Percentiles rank a stretch among this genome's conserved stretches.
Evolutionary conservation across 139 green algal genomes (phyloP).

Genomic region (Gonium pectorale): DNA sequence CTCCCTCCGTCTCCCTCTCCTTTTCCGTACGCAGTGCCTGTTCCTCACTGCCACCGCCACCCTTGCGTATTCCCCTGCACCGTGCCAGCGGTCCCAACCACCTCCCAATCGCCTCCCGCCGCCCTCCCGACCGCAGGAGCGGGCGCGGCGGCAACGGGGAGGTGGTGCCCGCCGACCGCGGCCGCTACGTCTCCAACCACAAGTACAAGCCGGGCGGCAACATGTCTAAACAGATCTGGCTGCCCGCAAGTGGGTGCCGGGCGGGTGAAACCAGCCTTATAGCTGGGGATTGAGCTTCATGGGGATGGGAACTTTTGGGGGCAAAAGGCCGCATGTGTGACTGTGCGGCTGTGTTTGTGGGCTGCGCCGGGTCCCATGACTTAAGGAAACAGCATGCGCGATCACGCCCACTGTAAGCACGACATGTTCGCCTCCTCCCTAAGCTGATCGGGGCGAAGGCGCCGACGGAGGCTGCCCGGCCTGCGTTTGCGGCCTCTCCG

Average conservation of each 20-base stretch:
- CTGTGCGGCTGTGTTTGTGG: no score
- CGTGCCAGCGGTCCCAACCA: background rate
- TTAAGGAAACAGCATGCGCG: no score
- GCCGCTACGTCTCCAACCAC: conserved; percentile 80
- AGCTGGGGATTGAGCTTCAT: no score
- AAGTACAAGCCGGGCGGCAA: conserved; percentile 82
- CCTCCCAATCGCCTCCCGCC: background rate
- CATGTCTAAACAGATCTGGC: conserved; percentile 79
- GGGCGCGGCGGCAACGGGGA: conserved; percentile 80
- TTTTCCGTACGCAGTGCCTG: background rate
- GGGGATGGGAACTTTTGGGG: no score
- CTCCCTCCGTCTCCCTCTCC: background rate
- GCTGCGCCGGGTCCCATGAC: no score
- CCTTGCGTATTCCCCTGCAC: background rate
- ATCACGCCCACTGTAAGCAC: no score
- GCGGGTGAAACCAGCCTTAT: no score
- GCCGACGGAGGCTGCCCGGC: no score
- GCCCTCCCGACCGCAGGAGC: conserved; percentile 53
- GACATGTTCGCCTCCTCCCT: no score
- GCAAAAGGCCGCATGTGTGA: no score
- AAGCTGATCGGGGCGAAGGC: no score
- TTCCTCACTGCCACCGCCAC: background rate
- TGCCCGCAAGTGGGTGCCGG: conserved; percentile 64
- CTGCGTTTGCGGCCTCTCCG: no score
- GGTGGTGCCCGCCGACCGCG: conserved; percentile 66